Conservation (phyloP, 768 basidiomycete genomes). For the Tricholoma bakamatsutake region DNA sequence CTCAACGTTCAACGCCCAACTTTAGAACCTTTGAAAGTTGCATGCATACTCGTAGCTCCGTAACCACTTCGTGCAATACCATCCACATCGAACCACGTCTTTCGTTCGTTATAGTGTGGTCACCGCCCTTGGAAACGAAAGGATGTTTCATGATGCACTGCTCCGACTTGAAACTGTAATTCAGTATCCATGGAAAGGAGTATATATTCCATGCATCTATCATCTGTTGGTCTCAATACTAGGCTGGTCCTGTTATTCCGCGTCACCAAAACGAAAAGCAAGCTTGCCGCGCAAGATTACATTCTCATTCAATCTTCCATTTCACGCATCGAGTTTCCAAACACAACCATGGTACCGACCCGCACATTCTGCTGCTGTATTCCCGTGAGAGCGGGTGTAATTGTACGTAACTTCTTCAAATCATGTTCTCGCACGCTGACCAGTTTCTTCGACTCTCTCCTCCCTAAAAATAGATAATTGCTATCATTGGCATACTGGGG, state of each 20-base stretch:
- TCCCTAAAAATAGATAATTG: slow-evolving; percentile 26
- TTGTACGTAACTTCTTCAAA: slow-evolving; percentile 26
- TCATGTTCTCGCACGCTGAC: neutral
- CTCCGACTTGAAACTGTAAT: neutral
- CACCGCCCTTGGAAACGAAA: slow-evolving; percentile 9
- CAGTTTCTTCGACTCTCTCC: neutral
- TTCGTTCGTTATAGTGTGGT: neutral
- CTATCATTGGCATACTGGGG: slow-evolving; percentile 38
- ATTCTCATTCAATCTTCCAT: neutral
- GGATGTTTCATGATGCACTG: slow-evolving; percentile 8
- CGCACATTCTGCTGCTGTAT: slow-evolving; percentile 48
- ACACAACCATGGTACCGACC: slow-evolving; percentile 30
- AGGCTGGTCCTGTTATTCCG: slow-evolving; percentile 42
- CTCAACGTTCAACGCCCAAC: no score
- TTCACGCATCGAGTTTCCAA: slow-evolving; percentile 6
- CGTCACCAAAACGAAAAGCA: slow-evolving; percentile 10
- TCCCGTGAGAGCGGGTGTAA: slow-evolving; percentile 41
- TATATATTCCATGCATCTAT: slow-evolving; percentile 27
- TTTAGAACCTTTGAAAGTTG: no score
- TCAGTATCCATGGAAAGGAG: slow-evolving; percentile 11
- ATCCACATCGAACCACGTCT: neutral
- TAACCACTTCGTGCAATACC: no score
- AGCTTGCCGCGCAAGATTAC: slow-evolving; percentile 3
- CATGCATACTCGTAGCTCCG: no score
- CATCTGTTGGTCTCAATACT: slow-evolving; percentile 17